Base-by-base conservation (phyloP, 2,329 filamentous ascomycete species). In the Acrodontium crateriforme region DNA sequence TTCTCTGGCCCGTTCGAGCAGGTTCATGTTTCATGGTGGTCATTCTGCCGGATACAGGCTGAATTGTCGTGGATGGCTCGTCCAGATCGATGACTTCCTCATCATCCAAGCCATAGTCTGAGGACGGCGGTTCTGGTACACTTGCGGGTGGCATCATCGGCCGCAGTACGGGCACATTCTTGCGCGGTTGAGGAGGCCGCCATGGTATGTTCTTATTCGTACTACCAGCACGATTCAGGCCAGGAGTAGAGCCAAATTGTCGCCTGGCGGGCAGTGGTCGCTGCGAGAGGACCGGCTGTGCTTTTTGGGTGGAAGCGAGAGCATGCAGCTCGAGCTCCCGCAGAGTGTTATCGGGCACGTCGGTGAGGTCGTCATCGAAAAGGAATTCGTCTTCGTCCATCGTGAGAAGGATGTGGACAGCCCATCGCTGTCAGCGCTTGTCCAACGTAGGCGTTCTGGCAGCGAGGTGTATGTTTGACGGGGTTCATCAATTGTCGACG, bases 81-180 rank as follows among this genome's bases (percentile, higher is more conserved):
- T 62, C 55, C 26, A 64, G 49, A 28, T 63, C 56, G 31, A 63
- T 52, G 8, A 62, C 50, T 32, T 55, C 49, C 34, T 59, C 60
- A 22, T 62, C 54, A 30, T 60, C 58, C 25, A 56, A 49, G 25
- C 58, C 59, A 40, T 63, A 62, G 40, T 63, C 58, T 4, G 52
- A 54, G 2, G 52, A 53, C 2, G 46, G 45, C 2, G 42, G 44
- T 1, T 38, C 37, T 3, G 40, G 40, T 5, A 40, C 41, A 24
- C 38, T 44, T 13, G 39, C 26, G 6, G 41, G 39, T n/a, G 42
- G 42, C 2, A 35, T 38, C 24, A 23, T 34, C 14, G 28, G 28
- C 3, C 32, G 16, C 20, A 26, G 32, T n/a, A 27, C 25, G 10
- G 34, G 25, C 18, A 8, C 20, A 22, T 22, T 8, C 9, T 15